Evolutionary conservation across 345 rosid genomes (phyloP), one percentile per base, ranked within the genome.

Genomic region (Corchorus olitorius): DNA sequence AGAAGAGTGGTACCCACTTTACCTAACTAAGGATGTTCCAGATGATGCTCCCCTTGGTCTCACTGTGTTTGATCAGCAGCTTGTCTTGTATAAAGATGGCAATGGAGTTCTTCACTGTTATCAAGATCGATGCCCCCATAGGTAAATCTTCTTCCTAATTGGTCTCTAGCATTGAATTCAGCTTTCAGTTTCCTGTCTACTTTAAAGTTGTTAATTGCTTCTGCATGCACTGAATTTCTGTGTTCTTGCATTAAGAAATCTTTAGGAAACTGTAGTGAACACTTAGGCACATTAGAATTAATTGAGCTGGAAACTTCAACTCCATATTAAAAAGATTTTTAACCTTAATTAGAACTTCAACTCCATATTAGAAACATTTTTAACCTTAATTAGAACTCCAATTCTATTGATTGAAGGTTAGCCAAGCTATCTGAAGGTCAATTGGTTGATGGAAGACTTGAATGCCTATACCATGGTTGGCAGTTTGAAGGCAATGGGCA

Each of bases 401-500:
- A 27, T 54, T 27, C 69, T 73, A 27, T 27, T n/a, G 65, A 48
- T 52, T 71, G 71, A 70, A 95, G 99, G 86, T 84, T 93, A 65
- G 98, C 99, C 34, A 95, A 93, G 84, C 80, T 95, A 82, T 95
- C 98, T 72, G 98, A 93, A 84, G 98, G 99, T 56, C 98, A 93
- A 75, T 49, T 95, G 84, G 77, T 89, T 8, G 99, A 92, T 76
- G 98, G 99, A 61, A 89, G 93, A 73, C 87, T 95, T 45, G 99
- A 95, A 87, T 93, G 98, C 81, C 73, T 93, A 52, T 95, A 95
- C 79, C 99, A 95, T 76, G 98, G 99, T 16, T 95, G 99, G 98
- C 99, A 93, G 79, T 95, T 90, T 80, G 96, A 89, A 75, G 96
- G 97, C 53, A 88, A 90, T 19, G 98, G 96, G 22, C 82, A 90